Base-by-base conservation (phyloP, 2,329 filamentous ascomycete genomes). In the Emergomyces africanus region DNA sequence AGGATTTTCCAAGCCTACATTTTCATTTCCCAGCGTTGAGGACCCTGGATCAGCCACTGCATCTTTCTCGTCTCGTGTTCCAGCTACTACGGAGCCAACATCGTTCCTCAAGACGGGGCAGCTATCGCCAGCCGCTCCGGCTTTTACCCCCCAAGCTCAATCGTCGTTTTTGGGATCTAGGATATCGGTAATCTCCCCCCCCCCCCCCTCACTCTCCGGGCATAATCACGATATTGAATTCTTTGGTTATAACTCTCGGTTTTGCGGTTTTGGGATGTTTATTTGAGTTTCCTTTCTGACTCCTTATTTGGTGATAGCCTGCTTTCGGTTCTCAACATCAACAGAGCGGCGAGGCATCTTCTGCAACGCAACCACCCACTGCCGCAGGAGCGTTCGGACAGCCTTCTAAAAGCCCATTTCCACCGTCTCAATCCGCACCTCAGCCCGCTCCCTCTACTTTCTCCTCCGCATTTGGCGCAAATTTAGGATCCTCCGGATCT, bases 121-220 rank as follows among this genome's bases (percentile, higher is more conserved):
- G 23, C 44, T 62, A 5, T 64, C 65, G 49, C 57, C 63, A 12
- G 46, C 64, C 39, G 63, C 63, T 35, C 49, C 61, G 14, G 54
- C 53, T 39, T 64, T 62, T 42, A 33, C 46, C 6, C 61, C 62
- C 23, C 61, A 62, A 46, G 39, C 18, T 28, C 57, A 51, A 18
- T 50, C 28, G 20, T 23, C 35, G 12, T 59, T 41, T 37, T 14
- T 35, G 39, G 54, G 39, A 56, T 50, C 56, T 53, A 30, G 50
- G 48, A 33, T 20, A 35, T 35, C 41, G 55, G 55, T 57, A 42
- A 55, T 37, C 28, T 42, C 30, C 15, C 23, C 15, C 14, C 6
- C 37, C 14, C n/a, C n/a, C n/a, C n/a, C n/a, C n/a, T n/a, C n/a
- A n/a, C n/a, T n/a, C n/a, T n/a, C n/a, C n/a, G n/a, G 8, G 3